phyloP scores from a whole-genome alignment of 169 alveolate species.

The Plasmodium coatneyi region DNA sequence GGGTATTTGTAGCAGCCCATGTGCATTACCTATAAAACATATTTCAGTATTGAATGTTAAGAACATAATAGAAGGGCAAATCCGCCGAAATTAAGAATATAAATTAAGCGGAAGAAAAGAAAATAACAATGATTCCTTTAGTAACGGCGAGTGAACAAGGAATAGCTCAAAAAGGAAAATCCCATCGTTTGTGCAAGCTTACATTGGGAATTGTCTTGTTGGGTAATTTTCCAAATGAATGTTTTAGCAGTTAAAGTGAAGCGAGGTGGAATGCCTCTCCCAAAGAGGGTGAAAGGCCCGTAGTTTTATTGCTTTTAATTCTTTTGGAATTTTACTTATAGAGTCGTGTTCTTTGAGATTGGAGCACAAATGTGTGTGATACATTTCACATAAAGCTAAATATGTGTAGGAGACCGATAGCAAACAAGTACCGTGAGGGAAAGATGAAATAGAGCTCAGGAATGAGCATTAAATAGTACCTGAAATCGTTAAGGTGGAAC shows the following conservation, averaged over 20 bases:
- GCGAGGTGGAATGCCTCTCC: slow-evolving; percentile 83
- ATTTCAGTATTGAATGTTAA: not conserved
- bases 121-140: slow-evolving; percentile 87
- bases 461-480: slow-evolving; percentile 82
- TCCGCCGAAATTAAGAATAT: slow-evolving; percentile 93
- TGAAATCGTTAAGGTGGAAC: slow-evolving; percentile 31
- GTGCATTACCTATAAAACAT: not conserved
- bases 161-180: slow-evolving; percentile 87
- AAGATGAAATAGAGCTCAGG: slow-evolving; percentile 93
- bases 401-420: slow-evolving; percentile 93
- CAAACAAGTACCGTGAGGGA: slow-evolving; percentile 95
- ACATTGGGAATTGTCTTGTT: not conserved
- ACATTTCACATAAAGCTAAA: slow-evolving; percentile 90
- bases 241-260: not conserved
- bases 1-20: not conserved
- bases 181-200: slow-evolving; percentile 25
- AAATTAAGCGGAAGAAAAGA: slow-evolving; percentile 93
- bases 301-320: slow-evolving; percentile 65
- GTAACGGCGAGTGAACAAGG: slow-evolving; percentile 95
- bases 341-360: slow-evolving; percentile 86
- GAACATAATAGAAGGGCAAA: slow-evolving; percentile 81
- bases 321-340: not conserved
- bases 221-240: not conserved
- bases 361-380: slow-evolving; percentile 89
- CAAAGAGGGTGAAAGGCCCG: slow-evolving; percentile 93